A percentile compares a stretch with the other conserved stretches of the same genome.
Evolutionary conservation across 805 yeast species (phyloP).

Genomic region (Starmerella apicola): DNA sequence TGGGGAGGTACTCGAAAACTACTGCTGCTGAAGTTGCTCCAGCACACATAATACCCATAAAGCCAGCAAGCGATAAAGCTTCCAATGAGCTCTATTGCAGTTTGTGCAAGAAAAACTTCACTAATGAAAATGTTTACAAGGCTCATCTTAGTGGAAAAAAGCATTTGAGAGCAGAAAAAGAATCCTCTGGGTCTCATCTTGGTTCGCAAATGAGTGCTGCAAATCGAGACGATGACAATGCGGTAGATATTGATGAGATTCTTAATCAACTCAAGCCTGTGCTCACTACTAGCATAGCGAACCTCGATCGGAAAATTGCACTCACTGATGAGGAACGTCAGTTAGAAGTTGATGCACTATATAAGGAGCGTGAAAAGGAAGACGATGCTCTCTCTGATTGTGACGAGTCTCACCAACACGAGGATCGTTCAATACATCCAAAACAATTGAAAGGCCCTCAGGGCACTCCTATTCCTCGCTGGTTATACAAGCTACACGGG

Average conservation of each 20-base stretch:
- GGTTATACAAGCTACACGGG: constrained; percentile 88
- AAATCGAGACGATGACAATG: no score
- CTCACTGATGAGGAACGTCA: constrained; percentile 59
- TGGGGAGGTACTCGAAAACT: constrained; percentile 23
- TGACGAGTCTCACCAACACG: constrained; percentile 26
- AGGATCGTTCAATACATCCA: constrained; percentile 30
- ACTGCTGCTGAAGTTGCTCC: background rate
- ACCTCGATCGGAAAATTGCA: constrained; percentile 52
- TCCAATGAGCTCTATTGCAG: constrained; percentile 51
- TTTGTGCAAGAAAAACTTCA: constrained; percentile 51
- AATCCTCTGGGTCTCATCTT: no score
- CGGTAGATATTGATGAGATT: background rate
- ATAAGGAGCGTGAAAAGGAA: constrained; percentile 22
- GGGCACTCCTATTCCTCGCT: constrained; percentile 83
- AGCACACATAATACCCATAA: no score
- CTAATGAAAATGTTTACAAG: constrained; percentile 50
- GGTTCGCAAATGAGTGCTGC: no score
- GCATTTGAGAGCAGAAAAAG: constrained; percentile 31
- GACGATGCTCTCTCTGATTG: constrained; percentile 20
- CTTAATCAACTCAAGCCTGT: constrained; percentile 31
- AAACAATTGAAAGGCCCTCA: constrained; percentile 72
- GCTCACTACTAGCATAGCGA: constrained; percentile 41
- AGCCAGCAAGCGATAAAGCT: constrained; percentile 1
- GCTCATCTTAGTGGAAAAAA: constrained; percentile 66
- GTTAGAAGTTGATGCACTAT: constrained; percentile 39